Evolutionary conservation across 106 monocot genomes (phyloP).

Genomic region (Acanthochlamys bracteata): DNA sequence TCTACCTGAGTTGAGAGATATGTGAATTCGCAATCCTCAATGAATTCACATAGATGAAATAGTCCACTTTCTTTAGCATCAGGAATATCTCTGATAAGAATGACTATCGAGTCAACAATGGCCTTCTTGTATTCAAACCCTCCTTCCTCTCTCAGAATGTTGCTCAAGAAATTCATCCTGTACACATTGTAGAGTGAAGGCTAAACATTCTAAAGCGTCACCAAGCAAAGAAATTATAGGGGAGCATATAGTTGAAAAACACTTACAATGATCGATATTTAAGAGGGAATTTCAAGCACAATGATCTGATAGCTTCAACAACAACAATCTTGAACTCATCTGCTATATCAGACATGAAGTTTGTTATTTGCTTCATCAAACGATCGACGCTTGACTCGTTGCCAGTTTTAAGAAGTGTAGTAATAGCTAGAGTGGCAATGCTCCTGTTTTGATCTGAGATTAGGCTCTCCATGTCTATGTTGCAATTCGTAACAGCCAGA

Average conservation of each 20-base stretch:
- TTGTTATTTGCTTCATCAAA: conserved; percentile 97
- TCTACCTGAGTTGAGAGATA: conserved; percentile 96
- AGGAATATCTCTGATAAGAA: conserved; percentile 94
- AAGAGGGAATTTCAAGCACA: conserved; percentile 95
- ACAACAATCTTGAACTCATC: conserved; percentile 99
- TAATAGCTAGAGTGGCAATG: conserved; percentile 99
- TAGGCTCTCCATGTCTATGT: conserved; percentile 99
- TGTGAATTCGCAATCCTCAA: conserved; percentile 99
- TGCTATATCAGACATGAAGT: conserved; percentile 98
- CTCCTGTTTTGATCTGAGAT: conserved; percentile 98
- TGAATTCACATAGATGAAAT: conserved; percentile 98
- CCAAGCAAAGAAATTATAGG: no score
- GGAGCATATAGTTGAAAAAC: not conserved
- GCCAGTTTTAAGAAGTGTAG: conserved; percentile 94
- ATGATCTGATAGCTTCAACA: conserved; percentile 92
- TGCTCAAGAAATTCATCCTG: conserved; percentile 99
- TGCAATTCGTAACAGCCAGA: conserved; percentile 93
- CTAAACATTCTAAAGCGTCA: no score
- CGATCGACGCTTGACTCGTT: conserved; percentile 98
- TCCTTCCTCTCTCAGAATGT: conserved; percentile 96
- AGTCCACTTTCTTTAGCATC: conserved; percentile 97
- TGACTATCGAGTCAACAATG: conserved; percentile 97
- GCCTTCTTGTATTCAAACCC: conserved; percentile 99
- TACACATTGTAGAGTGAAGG: not conserved
- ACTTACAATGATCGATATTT: conserved; percentile 93